A percentile compares a stretch with the other conserved stretches of the same genome.
Evolutionary conservation across 2,329 filamentous ascomycete species (phyloP).

Genomic region (Neocucurbitaria cava): DNA sequence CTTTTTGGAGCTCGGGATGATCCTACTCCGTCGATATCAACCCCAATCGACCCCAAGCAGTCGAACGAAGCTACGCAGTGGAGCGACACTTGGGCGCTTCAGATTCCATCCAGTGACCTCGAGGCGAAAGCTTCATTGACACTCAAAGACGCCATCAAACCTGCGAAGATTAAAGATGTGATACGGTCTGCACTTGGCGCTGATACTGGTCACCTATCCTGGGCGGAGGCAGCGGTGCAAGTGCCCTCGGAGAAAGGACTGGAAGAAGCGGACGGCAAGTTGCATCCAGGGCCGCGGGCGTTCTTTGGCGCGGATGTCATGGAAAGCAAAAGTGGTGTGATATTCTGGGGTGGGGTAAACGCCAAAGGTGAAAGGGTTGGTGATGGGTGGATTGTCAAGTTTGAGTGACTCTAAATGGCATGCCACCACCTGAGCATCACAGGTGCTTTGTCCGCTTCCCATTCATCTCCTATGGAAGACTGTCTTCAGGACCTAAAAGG

Average conservation of each 20-base stretch:
- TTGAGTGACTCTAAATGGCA: slow-evolving; percentile 31
- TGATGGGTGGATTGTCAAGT: slow-evolving; percentile 54
- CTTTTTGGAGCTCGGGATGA: slow-evolving; percentile 46
- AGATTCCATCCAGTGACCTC: slow-evolving; percentile 49
- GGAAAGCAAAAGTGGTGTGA: slow-evolving; percentile 44
- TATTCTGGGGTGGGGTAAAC: slow-evolving; percentile 54
- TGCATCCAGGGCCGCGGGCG: slow-evolving; percentile 54
- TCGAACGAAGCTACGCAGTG: slow-evolving; percentile 36
- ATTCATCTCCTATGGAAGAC: neutral
- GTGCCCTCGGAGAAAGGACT: slow-evolving; percentile 41
- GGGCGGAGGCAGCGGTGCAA: slow-evolving; percentile 52
- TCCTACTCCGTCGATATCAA: neutral
- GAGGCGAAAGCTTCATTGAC: slow-evolving; percentile 28
- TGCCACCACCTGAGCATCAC: neutral
- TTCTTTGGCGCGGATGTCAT: slow-evolving; percentile 51
- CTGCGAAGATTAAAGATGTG: slow-evolving; percentile 54
- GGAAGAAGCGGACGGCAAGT: slow-evolving; percentile 48
- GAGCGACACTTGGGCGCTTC: slow-evolving; percentile 55
- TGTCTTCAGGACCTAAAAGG: neutral
- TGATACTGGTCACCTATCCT: slow-evolving; percentile 50
- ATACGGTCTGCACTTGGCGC: slow-evolving; percentile 51
- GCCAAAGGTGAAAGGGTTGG: slow-evolving; percentile 53
- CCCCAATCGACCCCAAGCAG: slow-evolving; percentile 12
- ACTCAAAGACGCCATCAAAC: slow-evolving; percentile 45
- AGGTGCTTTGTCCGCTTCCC: neutral